Conservation (phyloP, 2,329 filamentous ascomycete genomes). For the Chrysoporthe deuterocubensis region DNA sequence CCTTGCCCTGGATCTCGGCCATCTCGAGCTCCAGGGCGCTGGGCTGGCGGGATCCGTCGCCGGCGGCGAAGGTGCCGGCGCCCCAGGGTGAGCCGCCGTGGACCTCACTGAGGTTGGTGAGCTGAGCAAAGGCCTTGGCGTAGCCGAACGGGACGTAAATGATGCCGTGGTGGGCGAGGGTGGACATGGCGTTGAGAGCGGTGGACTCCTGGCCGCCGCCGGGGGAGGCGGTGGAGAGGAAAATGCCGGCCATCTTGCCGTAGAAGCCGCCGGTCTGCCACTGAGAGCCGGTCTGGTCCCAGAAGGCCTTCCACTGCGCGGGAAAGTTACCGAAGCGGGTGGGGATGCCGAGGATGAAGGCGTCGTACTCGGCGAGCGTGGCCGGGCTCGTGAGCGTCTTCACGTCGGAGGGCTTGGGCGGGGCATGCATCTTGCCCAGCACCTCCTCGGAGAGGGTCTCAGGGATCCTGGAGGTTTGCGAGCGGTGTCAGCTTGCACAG, state of each 20-base stretch:
- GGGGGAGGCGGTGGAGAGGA: constrained; percentile 81
- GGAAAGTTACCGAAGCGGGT: constrained; percentile 98
- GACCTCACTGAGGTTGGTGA: constrained; percentile 76
- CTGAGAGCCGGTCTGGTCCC: constrained; percentile 86
- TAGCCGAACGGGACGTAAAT: constrained; percentile 96
- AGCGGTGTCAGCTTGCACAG: constrained; percentile 11
- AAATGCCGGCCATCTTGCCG: constrained; percentile 90
- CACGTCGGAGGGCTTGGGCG: constrained; percentile 71
- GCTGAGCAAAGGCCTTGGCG: constrained; percentile 72
- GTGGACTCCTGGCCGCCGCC: constrained; percentile 96
- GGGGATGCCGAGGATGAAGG: constrained; percentile 89
- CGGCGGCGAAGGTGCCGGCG: constrained; percentile 82
- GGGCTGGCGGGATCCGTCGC: constrained; percentile 85
- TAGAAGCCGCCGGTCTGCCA: constrained; percentile 78
- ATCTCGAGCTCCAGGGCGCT: constrained; percentile 74
- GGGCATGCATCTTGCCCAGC: constrained; percentile 88
- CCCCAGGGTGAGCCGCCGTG: constrained; percentile 92
- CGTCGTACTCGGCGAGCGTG: constrained; percentile 78
- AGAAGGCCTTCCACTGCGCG: constrained; percentile 91
- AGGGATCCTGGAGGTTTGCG: constrained; percentile 57
- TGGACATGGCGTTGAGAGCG: constrained; percentile 78
- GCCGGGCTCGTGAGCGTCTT: constrained; percentile 62
- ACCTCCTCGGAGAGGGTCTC: constrained; percentile 89
- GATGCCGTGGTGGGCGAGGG: constrained; percentile 89
- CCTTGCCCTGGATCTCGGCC: constrained; percentile 81